A percentile compares a stretch with the other conserved stretches of the same genome.
Evolutionary conservation across 306 rosid species (phyloP).

Genomic region (Cicer yamashitae): DNA sequence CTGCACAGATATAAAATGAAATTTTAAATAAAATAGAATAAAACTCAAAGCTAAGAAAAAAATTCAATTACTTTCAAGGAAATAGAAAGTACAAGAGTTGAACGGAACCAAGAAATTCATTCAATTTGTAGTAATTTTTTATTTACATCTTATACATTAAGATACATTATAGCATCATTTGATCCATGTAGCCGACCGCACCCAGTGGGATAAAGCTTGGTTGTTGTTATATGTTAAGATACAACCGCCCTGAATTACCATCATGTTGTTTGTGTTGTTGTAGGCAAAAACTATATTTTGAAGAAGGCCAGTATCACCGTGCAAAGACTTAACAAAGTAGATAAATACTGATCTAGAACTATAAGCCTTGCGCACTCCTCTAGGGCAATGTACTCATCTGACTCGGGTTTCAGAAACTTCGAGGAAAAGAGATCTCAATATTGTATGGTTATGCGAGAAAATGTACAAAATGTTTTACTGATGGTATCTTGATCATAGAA

Average conservation of each 20-base stretch:
- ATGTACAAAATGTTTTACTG: neutral
- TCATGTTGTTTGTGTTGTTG: neutral
- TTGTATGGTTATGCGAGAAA: neutral
- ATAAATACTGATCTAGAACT: conserved; percentile 7
- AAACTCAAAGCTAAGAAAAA: too few species aligned
- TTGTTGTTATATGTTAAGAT: conserved; percentile 22
- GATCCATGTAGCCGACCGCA: too few species aligned
- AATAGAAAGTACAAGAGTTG: too few species aligned
- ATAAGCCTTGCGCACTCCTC: conserved; percentile 6
- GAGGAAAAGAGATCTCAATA: neutral
- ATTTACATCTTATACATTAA: conserved; percentile 24
- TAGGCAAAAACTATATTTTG: conserved; percentile 5
- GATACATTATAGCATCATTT: neutral
- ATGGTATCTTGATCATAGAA: neutral
- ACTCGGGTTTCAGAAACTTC: neutral
- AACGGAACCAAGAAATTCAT: conserved; percentile 14
- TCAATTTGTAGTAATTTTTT: neutral
- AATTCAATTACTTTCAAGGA: too few species aligned
- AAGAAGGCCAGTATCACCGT: neutral
- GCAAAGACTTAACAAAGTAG: conserved; percentile 3
- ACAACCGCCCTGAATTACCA: neutral
- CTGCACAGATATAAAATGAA: too few species aligned
- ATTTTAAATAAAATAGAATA: too few species aligned
- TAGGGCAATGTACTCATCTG: neutral
- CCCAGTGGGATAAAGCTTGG: too few species aligned